Conservation (phyloP, 768 basidiomycete species). For the Gyrodon lividus region DNA sequence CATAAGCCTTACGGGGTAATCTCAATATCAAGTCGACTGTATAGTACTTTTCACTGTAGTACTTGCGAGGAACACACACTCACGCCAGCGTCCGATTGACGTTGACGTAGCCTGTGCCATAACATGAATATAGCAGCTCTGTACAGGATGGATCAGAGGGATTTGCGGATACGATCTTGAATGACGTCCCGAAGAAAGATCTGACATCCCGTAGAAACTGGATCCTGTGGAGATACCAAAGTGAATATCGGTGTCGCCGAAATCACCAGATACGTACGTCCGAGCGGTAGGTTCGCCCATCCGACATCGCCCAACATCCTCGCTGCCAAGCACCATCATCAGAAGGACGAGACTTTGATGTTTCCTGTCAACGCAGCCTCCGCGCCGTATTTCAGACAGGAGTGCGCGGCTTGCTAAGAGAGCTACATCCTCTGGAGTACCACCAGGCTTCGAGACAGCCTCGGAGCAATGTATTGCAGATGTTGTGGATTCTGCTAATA, state of each 20-base stretch:
- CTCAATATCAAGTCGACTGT: background rate
- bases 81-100: slow-evolving; percentile 75
- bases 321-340: slow-evolving; percentile 95
- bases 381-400: slow-evolving; percentile 72
- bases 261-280: slow-evolving; percentile 54
- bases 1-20: background rate
- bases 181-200: slow-evolving; percentile 84
- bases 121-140: slow-evolving; percentile 83
- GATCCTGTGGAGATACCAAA: slow-evolving; percentile 51
- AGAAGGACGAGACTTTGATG: slow-evolving; percentile 85
- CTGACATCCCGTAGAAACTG: slow-evolving; percentile 87
- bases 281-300: slow-evolving; percentile 82
- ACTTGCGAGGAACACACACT: background rate
- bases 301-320: slow-evolving; percentile 89
- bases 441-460: slow-evolving; percentile 76
- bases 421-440: slow-evolving; percentile 92
- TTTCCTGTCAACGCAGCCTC: slow-evolving; percentile 89
- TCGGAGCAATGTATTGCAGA: slow-evolving; percentile 86
- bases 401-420: slow-evolving; percentile 76
- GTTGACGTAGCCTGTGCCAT: slow-evolving; percentile 91
- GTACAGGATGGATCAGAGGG: slow-evolving; percentile 47
- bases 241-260: slow-evolving; percentile 2
- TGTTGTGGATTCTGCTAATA: slow-evolving; percentile 91
- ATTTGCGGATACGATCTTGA: slow-evolving; percentile 79
- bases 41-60: background rate